Conservation (phyloP, 805 yeast genomes). For the Candida xiaguanensis region DNA sequence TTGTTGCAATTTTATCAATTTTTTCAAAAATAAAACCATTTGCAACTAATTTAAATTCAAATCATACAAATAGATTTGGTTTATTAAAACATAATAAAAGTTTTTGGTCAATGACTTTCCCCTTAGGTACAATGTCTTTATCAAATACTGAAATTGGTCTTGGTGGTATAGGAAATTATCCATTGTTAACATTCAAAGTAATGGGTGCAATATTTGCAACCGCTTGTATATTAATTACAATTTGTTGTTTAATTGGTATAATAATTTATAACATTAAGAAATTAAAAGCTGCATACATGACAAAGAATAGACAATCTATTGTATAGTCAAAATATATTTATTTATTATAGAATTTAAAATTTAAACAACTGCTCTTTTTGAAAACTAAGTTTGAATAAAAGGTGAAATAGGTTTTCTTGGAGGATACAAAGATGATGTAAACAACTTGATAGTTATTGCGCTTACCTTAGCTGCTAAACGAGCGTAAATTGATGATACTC, state of each 20-base stretch:
- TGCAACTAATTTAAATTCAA: constrained; percentile 23
- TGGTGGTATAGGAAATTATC: constrained; percentile 31
- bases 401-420: too few relatives aligned
- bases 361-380: neutral
- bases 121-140: constrained; percentile 76
- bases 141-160: constrained; percentile 51
- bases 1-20: constrained; percentile 30
- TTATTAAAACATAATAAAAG: constrained; percentile 17
- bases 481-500: too few relatives aligned
- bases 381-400: neutral
- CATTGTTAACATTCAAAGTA: constrained; percentile 54
- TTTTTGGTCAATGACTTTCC: constrained; percentile 81
- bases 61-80: constrained; percentile 17
- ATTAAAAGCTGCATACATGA: constrained; percentile 1
- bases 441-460: too few relatives aligned
- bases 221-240: constrained; percentile 42
- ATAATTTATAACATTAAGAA: constrained; percentile 12
- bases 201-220: constrained; percentile 60
- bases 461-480: too few relatives aligned
- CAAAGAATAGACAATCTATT: neutral
- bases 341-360: neutral
- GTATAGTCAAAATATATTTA: constrained; percentile 3
- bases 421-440: too few relatives aligned
- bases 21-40: constrained; percentile 43
- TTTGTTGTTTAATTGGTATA: constrained; percentile 31